Evolutionary conservation across 805 yeast genomes (phyloP).

Genomic region (Candida peoriensis): DNA sequence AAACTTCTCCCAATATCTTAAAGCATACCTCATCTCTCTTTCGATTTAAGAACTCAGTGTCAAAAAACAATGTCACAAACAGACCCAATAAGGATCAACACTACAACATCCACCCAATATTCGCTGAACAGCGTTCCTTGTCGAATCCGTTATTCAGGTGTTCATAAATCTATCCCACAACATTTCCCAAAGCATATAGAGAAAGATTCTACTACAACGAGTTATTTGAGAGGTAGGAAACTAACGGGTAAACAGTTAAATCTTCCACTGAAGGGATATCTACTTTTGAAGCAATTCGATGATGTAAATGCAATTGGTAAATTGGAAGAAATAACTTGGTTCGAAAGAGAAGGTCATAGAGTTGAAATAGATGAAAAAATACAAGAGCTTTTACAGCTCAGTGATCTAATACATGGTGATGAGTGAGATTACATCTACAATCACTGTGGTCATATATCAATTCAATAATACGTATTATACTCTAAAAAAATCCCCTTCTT

Average conservation of each 20-base stretch:
- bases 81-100: conserved; percentile 1
- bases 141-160: conserved; percentile 20
- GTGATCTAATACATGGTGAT: conserved; percentile 20
- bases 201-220: conserved; percentile 11
- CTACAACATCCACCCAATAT: background rate
- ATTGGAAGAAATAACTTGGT: conserved; percentile 22
- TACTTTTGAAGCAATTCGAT: conserved; percentile 20
- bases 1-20: too few species aligned
- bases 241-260: conserved; percentile 23
- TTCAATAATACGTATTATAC: background rate
- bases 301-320: conserved; percentile 13
- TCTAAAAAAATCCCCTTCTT: background rate
- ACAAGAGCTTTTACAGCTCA: conserved; percentile 24
- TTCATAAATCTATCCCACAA: conserved; percentile 9
- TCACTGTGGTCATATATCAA: conserved; percentile 7
- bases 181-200: conserved; percentile 15
- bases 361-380: conserved; percentile 22
- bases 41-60: too few species aligned
- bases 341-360: conserved; percentile 35
- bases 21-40: too few species aligned
- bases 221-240: conserved; percentile 32
- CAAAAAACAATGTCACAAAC: too few species aligned
- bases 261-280: conserved; percentile 10
- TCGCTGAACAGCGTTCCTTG: conserved; percentile 24
- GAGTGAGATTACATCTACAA: too few species aligned